Evolutionary conservation across 768 basidiomycete species (phyloP).

Genomic region (Dendrothele bispora): DNA sequence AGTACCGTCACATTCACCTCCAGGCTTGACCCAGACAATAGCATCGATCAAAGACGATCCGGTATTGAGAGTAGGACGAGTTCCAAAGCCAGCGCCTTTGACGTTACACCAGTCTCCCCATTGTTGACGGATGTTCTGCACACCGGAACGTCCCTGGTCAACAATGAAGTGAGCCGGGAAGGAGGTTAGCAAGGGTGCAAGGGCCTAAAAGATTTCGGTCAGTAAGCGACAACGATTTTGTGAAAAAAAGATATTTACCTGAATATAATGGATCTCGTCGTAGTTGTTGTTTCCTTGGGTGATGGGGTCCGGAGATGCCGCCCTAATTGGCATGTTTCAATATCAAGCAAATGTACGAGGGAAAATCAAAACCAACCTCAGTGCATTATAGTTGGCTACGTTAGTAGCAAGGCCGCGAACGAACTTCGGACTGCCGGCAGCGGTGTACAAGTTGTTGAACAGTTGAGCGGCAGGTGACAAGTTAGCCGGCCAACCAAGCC

Average conservation of each 20-base stretch:
- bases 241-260: conserved; percentile 27
- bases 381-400: conserved; percentile 48
- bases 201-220: conserved; percentile 32
- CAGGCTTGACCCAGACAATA: conserved; percentile 68
- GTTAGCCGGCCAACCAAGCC: conserved; percentile 72
- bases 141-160: conserved; percentile 65
- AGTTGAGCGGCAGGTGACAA: conserved; percentile 56
- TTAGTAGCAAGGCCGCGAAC: conserved; percentile 65
- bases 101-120: conserved; percentile 77
- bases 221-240: neutral
- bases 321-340: conserved; percentile 15
- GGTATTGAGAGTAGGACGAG: conserved; percentile 56
- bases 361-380: conserved; percentile 10
- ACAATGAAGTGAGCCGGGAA: conserved; percentile 67
- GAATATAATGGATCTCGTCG: conserved; percentile 61
- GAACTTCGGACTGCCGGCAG: conserved; percentile 53
- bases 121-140: conserved; percentile 55
- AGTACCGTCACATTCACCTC: conserved; percentile 68
- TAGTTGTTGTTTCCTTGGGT: conserved; percentile 61
- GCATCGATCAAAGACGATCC: conserved; percentile 55
- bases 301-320: conserved; percentile 57
- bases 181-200: conserved; percentile 43
- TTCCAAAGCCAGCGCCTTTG: conserved; percentile 62
- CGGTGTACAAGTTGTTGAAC: conserved; percentile 48
- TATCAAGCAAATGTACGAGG: neutral